Evolutionary conservation across 176 grass and related monocot genomes (phyloP), one percentile per base, ranked within the genome.

Genomic region (Pontederia paniculata): DNA sequence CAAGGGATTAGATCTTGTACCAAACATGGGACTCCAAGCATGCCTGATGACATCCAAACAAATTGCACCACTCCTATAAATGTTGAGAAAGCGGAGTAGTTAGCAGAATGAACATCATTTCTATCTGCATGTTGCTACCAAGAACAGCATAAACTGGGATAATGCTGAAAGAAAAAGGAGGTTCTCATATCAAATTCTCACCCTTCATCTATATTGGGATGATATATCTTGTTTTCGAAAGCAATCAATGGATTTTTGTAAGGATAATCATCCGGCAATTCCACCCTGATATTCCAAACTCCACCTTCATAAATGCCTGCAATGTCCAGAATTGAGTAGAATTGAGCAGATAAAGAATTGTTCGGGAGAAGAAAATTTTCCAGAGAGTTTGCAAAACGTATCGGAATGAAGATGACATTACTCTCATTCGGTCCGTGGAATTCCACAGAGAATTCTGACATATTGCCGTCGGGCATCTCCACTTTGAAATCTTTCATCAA

Each of bases 401-500:
- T 52, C 17, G 2, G 50, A 50, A 58, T 82, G n/a, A 49, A 8
- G 68, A 44, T 44, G 5, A 7, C 21, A 25, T 15, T 83, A 94
- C 88, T 94, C 74, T 82, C 83, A 48, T 63, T 78, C 9, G 88
- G 88, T 2, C 88, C 88, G 61, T 79, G 77, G 65, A 94, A 94
- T 55, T 84, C 76, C 44, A 94, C 88, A 53, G 75, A 88, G 75
- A 94, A 94, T 45, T 88, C 88, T 65, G 88, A 80, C 88, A 94
- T 88, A 76, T 83, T 83, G 58, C 88, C 88, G 75, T 94, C 88
- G 58, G 84, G 65, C 88, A 94, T 94, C 83, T 94, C 88, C 70
- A 94, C 88, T 79, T 94, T 94, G 54, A 87, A 94, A 78, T 94
- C 88, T 58, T 83, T 88, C 77, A 94, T 94, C 88, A 94, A 88